These are phyloP conservation scores for Kwoniella newhampshirensis DNA, from an alignment of 768 basidiomycete genomes.

Conservation along the genomic window DNA sequence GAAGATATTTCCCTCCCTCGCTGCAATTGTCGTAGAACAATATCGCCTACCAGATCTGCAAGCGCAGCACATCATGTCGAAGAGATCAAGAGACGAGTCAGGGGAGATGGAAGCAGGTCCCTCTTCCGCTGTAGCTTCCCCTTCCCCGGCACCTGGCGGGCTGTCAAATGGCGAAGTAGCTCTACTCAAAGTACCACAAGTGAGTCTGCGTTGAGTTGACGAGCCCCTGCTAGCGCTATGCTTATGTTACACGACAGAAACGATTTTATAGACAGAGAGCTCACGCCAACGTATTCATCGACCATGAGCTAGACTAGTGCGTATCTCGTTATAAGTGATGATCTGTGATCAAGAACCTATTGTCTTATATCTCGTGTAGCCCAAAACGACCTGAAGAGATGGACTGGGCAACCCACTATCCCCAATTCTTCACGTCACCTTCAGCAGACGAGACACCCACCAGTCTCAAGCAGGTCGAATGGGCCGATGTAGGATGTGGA, in stretches of 20 bases:
- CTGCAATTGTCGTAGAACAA: background rate
- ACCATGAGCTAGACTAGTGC: constrained; percentile 75
- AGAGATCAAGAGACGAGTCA: constrained; percentile 11
- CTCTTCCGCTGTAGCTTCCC: constrained; percentile 4
- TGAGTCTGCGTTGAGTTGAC: constrained; percentile 9
- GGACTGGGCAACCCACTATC: constrained; percentile 83
- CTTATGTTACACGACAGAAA: constrained; percentile 49
- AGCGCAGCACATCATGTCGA: constrained; percentile 8
- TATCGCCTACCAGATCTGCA: background rate
- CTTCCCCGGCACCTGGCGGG: background rate
- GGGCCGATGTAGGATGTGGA: constrained; percentile 96
- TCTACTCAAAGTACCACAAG: constrained; percentile 38
- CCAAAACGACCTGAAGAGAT: constrained; percentile 64
- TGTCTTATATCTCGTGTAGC: constrained; percentile 7
- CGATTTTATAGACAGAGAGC: constrained; percentile 59
- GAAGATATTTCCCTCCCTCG: too few species aligned
- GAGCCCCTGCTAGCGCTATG: too few species aligned
- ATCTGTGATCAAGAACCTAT: background rate
- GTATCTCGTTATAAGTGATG: constrained; percentile 23
- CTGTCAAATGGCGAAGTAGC: background rate
- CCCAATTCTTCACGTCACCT: constrained; percentile 59
- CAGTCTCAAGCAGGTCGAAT: constrained; percentile 70
- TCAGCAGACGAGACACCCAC: constrained; percentile 24
- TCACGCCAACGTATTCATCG: constrained; percentile 59
- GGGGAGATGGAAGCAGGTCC: constrained; percentile 16